These are phyloP conservation scores for Irpex sp. DNA, from an alignment of 1,284 basidiomycete species.

Conservation along the genomic window DNA sequence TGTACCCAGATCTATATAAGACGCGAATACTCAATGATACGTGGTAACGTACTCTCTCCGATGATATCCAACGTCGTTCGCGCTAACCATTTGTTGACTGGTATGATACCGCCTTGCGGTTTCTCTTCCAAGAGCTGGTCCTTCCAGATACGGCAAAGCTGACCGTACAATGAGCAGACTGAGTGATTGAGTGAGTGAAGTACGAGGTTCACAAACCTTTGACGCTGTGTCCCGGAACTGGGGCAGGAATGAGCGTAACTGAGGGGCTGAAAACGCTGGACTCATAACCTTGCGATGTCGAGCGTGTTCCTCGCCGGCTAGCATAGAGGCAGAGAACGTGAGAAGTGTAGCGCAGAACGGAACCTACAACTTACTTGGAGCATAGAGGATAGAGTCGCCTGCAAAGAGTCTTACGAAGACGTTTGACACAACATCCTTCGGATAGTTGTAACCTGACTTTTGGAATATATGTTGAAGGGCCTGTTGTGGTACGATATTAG, in stretches of 20 bases:
- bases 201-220: neutral
- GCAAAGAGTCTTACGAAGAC: slow-evolving; percentile 9
- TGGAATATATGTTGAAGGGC: slow-evolving; percentile 28
- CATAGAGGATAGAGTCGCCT: slow-evolving; percentile 20
- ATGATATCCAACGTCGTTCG: slow-evolving; percentile 10
- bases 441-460: slow-evolving; percentile 23
- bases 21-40: no score
- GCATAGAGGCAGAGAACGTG: neutral
- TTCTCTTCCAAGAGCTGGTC: slow-evolving; percentile 8
- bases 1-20: neutral
- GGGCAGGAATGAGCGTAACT: slow-evolving; percentile 20
- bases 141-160: slow-evolving; percentile 16
- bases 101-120: neutral
- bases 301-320: slow-evolving; percentile 18
- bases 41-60: slow-evolving; percentile 6
- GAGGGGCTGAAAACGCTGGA: slow-evolving; percentile 22
- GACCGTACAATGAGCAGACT: neutral
- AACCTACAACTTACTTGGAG: slow-evolving; percentile 13
- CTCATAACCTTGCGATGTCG: slow-evolving; percentile 28
- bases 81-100: slow-evolving; percentile 10
- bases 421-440: slow-evolving; percentile 14
- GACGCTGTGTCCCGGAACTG: slow-evolving; percentile 15
- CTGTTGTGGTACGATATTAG: neutral
- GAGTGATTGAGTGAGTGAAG: neutral
- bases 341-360: neutral